phyloP scores from a whole-genome alignment of 768 basidiomycete species.

The Phanerochaete carnosa region DNA sequence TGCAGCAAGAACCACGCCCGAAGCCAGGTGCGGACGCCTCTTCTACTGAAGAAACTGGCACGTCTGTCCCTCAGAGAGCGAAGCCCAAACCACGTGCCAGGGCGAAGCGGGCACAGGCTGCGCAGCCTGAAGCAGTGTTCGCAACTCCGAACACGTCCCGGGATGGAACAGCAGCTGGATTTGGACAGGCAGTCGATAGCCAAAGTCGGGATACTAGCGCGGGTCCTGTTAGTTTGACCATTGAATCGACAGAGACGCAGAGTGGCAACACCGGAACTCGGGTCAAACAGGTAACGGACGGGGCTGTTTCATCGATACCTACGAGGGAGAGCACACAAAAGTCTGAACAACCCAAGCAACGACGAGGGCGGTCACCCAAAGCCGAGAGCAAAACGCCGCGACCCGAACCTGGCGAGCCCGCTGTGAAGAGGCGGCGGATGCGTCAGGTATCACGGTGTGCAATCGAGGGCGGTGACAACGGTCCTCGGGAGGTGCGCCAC shows the following conservation, averaged over 20 bases:
- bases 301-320: neutral
- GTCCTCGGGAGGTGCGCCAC: too few relatives aligned
- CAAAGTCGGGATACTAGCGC: too few relatives aligned
- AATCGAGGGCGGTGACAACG: neutral
- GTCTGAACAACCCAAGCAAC: neutral
- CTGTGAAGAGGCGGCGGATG: constrained; percentile 13
- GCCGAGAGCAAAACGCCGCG: neutral
- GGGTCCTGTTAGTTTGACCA: too few relatives aligned
- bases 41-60: neutral
- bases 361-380: constrained; percentile 11
- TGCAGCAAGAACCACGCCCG: too few relatives aligned
- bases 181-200: neutral
- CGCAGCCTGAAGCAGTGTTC: neutral
- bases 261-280: neutral
- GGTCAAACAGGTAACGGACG: neutral
- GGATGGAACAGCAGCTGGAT: neutral
- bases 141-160: neutral
- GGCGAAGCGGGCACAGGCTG: neutral
- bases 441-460: too few relatives aligned
- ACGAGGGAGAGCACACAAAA: neutral
- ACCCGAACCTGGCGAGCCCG: constrained; percentile 1
- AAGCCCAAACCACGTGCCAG: constrained; percentile 9
- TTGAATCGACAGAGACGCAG: neutral
- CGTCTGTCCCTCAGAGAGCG: constrained; percentile 8
- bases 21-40: neutral